Evolutionary conservation across 208 protist species (phyloP).

Genomic region (Wallacemonas collosoma): DNA sequence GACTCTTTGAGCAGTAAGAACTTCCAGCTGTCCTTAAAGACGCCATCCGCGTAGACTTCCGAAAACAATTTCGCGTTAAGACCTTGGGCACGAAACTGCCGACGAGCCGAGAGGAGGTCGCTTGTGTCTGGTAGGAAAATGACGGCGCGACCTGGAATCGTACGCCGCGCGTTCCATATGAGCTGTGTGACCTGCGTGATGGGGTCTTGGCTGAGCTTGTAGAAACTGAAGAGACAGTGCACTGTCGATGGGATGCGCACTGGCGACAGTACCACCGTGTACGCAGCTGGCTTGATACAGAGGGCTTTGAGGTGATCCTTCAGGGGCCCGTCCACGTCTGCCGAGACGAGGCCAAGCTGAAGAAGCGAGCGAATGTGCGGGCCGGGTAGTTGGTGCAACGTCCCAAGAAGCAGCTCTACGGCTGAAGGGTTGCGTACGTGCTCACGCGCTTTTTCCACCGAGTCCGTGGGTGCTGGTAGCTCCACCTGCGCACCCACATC

Average conservation of each 20-base stretch:
- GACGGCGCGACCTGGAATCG: constrained; percentile 70
- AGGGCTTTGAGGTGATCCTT: constrained; percentile 79
- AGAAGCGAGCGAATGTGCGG: constrained; percentile 84
- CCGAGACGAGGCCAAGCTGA: constrained; percentile 80
- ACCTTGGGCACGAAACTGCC: constrained; percentile 54
- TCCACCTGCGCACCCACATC: constrained; percentile 74
- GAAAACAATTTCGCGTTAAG: constrained; percentile 83
- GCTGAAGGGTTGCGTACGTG: constrained; percentile 72
- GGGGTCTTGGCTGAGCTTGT: constrained; percentile 39
- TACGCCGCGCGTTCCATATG: constrained; percentile 64
- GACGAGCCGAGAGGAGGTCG: constrained; percentile 60
- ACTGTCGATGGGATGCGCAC: constrained; percentile 73
- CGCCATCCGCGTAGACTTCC: constrained; percentile 60
- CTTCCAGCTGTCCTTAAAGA: constrained; percentile 62
- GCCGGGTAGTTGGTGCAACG: constrained; percentile 80
- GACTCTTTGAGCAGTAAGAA: constrained; percentile 79
- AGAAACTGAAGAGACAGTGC: constrained; percentile 86
- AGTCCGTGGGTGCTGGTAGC: constrained; percentile 52
- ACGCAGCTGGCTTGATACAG: constrained; percentile 72
- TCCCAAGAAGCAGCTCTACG: constrained; percentile 78
- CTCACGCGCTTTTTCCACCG: constrained; percentile 51
- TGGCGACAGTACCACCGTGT: constrained; percentile 71
- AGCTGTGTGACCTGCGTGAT: constrained; percentile 51
- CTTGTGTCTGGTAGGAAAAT: constrained; percentile 63
- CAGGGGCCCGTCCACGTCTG: constrained; percentile 60